Conservation (phyloP, 257 asterid genomes). For the Cordia subcordata region DNA sequence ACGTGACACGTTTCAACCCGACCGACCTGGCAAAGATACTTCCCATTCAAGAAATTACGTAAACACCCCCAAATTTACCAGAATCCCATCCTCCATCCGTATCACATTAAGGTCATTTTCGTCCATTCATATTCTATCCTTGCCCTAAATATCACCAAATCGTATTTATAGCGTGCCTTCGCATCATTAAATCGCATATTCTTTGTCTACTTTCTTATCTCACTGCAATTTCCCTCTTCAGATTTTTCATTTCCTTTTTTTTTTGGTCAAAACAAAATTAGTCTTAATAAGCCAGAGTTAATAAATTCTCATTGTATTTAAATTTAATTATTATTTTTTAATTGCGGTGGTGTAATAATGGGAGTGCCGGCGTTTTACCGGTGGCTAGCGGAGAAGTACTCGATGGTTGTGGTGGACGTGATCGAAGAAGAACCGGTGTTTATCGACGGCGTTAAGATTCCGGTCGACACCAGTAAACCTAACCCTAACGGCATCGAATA, state of each 20-base stretch:
- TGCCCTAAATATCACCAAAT: neutral
- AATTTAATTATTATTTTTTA: too few species aligned
- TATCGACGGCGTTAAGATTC: constrained; percentile 66
- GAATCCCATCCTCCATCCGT: neutral
- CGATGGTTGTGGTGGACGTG: constrained; percentile 80
- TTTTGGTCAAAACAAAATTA: too few species aligned
- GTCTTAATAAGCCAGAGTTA: neutral
- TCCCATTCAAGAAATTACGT: neutral
- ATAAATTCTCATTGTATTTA: neutral
- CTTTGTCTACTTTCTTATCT: neutral
- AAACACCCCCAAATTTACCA: neutral
- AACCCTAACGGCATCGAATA: constrained; percentile 81
- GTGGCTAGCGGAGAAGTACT: constrained; percentile 99
- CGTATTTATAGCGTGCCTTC: neutral
- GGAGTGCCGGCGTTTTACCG: constrained; percentile 99
- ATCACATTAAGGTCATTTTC: neutral
- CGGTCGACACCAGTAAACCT: constrained; percentile 91
- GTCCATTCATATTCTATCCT: neutral
- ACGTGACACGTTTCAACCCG: too few species aligned
- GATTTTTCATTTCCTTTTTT: neutral
- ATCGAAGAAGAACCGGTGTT: constrained; percentile 80
- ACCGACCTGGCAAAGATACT: neutral
- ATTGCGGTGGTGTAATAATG: constrained; percentile 28
- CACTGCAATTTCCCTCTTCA: too few species aligned
- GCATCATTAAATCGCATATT: neutral